Evolutionary conservation across 495 filamentous ascomycete species (phyloP).

Genomic region (Darksidea phi): DNA sequence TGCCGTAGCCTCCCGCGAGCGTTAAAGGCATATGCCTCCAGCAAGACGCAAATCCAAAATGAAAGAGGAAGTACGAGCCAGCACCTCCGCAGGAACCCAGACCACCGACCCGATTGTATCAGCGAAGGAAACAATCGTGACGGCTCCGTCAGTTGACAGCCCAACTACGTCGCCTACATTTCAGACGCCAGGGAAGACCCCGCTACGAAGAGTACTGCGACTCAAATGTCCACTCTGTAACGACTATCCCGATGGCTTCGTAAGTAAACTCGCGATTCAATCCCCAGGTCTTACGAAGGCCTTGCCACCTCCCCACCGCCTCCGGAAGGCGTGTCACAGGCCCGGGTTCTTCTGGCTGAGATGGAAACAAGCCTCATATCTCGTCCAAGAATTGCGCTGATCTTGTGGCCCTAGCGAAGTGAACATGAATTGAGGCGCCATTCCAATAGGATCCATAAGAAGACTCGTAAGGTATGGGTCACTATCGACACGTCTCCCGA

Average conservation of each 20-base stretch:
- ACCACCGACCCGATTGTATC: slow-evolving; percentile 15
- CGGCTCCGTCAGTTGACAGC: slow-evolving; percentile 19
- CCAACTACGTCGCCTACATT: slow-evolving; percentile 30
- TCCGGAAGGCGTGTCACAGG: background rate
- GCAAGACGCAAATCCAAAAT: slow-evolving; percentile 29
- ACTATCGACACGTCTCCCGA: slow-evolving; percentile 36
- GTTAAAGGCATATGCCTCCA: slow-evolving; percentile 16
- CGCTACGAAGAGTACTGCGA: slow-evolving; percentile 25
- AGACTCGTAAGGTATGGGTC: slow-evolving; percentile 36
- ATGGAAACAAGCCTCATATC: background rate
- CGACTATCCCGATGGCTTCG: slow-evolving; percentile 37
- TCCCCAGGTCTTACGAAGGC: background rate
- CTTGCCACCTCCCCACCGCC: background rate
- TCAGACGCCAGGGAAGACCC: slow-evolving; percentile 20
- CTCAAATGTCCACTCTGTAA: slow-evolving; percentile 33
- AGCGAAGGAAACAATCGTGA: slow-evolving; percentile 26
- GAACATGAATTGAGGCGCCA: slow-evolving; percentile 35
- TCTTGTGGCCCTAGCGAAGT: background rate
- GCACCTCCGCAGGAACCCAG: slow-evolving; percentile 25
- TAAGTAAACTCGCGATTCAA: background rate
- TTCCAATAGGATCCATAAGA: slow-evolving; percentile 33
- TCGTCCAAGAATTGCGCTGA: background rate
- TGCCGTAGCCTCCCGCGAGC: slow-evolving; percentile 10
- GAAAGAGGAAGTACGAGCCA: slow-evolving; percentile 20
- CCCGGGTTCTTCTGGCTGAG: background rate